phyloP scores from a whole-genome alignment of 768 basidiomycete species.

The Galerina sulciceps region DNA sequence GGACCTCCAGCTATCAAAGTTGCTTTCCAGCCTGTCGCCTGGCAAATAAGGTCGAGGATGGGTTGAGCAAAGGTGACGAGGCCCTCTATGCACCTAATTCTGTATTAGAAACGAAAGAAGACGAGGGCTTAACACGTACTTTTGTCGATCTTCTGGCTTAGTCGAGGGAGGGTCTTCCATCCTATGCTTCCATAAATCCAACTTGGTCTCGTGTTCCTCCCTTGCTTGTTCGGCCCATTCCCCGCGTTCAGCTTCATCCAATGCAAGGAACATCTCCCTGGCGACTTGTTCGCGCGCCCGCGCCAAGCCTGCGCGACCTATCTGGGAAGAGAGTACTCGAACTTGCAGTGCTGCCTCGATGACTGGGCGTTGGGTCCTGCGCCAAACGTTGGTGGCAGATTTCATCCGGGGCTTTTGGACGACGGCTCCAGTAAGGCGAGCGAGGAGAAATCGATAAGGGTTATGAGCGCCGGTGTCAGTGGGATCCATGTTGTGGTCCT shows the following conservation, averaged over 20 bases:
- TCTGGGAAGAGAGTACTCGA: background rate
- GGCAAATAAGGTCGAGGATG: constrained; percentile 7
- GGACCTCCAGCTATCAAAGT: constrained; percentile 10
- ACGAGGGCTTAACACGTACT: constrained; percentile 4
- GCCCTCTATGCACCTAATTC: background rate
- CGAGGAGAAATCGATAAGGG: background rate
- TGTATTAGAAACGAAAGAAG: background rate
- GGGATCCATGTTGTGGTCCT: background rate
- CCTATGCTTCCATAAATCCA: background rate
- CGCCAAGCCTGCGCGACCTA: background rate
- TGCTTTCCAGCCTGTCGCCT: constrained; percentile 11
- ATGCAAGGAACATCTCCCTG: background rate
- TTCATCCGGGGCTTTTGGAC: background rate
- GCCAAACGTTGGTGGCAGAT: constrained; percentile 8
- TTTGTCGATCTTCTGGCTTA: constrained; percentile 12
- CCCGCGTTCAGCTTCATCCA: background rate
- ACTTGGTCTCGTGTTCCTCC: constrained; percentile 1
- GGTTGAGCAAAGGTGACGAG: constrained; percentile 1
- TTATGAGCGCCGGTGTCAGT: constrained; percentile 7
- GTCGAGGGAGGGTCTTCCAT: background rate
- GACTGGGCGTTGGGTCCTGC: background rate
- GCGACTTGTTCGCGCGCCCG: constrained; percentile 1
- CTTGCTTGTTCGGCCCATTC: background rate
- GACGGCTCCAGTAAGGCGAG: background rate
- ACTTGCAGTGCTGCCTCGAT: background rate